phyloP scores from a whole-genome alignment of 352 stramenopile species.

The Globisporangium nodosum region DNA sequence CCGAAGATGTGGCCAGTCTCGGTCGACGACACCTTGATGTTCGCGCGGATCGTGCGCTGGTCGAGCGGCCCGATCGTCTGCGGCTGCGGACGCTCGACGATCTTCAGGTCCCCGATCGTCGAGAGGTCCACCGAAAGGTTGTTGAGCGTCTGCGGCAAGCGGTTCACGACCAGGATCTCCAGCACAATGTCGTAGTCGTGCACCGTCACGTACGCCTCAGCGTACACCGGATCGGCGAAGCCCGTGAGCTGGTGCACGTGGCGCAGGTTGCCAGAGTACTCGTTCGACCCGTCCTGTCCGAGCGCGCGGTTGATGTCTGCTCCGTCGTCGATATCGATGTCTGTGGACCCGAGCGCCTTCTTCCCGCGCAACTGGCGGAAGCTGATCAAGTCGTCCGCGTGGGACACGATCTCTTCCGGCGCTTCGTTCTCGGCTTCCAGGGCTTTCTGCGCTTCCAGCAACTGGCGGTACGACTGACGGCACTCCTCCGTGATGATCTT shows the following conservation, averaged over 20 bases:
- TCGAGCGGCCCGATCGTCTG: constrained; percentile 98
- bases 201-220: constrained; percentile 98
- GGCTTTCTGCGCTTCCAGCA: constrained; percentile 74
- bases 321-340: constrained; percentile 98
- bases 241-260: constrained; percentile 99
- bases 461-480: constrained; percentile 63
- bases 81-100: constrained; percentile 97
- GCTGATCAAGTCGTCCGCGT: constrained; percentile 96
- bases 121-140: constrained; percentile 98
- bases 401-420: constrained; percentile 53
- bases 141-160: constrained; percentile 96
- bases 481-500: constrained; percentile 81
- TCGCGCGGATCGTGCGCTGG: constrained; percentile 95
- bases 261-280: constrained; percentile 89
- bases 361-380: constrained; percentile 95
- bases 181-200: constrained; percentile 99
- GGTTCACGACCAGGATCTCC: constrained; percentile 99
- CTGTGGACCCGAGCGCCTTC: constrained; percentile 88
- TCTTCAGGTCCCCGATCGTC: constrained; percentile 99
- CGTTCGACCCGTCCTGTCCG: constrained; percentile 83
- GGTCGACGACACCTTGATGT: constrained; percentile 99
- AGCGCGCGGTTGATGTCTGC: constrained; percentile 94
- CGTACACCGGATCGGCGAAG: constrained; percentile 99
- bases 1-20: constrained; percentile 99
- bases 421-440: constrained; percentile 56